phyloP scores from a whole-genome alignment of 116 monocot species.

The Trichopus zeylanicus region DNA sequence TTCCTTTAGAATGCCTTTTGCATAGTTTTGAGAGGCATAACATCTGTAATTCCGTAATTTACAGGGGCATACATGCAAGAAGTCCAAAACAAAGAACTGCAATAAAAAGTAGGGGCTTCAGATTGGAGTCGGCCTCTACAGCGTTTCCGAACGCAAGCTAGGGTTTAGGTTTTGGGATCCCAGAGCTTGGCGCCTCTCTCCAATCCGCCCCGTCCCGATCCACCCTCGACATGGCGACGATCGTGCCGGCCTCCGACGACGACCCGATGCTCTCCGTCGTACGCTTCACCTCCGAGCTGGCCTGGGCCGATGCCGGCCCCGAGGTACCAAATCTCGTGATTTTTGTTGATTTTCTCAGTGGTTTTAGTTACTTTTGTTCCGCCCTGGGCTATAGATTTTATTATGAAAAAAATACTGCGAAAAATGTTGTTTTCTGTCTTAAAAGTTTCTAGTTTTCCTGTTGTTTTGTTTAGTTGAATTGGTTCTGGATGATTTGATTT shows the following conservation, averaged over 20 bases:
- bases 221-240: constrained; percentile 45
- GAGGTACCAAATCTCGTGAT: constrained; percentile 70
- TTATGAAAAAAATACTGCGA: too few relatives aligned
- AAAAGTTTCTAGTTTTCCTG: neutral
- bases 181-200: neutral
- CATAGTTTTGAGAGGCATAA: too few relatives aligned
- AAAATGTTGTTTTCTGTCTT: neutral
- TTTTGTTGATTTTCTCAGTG: too few relatives aligned
- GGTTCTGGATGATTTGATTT: neutral
- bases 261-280: constrained; percentile 72
- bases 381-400: constrained; percentile 50
- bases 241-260: constrained; percentile 61
- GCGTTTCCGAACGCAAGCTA: constrained; percentile 1
- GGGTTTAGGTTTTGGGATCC: constrained; percentile 2
- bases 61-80: neutral
- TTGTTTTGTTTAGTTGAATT: neutral
- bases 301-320: constrained; percentile 90
- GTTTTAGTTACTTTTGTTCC: too few relatives aligned
- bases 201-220: neutral
- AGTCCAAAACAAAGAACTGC: neutral
- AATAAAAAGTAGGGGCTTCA: neutral
- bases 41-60: too few relatives aligned
- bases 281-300: constrained; percentile 74
- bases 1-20: too few relatives aligned
- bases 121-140: neutral